These are phyloP conservation scores for Aaosphaeria pasadenensis DNA, from an alignment of 2,329 filamentous ascomycete genomes.

Conservation along the genomic window DNA sequence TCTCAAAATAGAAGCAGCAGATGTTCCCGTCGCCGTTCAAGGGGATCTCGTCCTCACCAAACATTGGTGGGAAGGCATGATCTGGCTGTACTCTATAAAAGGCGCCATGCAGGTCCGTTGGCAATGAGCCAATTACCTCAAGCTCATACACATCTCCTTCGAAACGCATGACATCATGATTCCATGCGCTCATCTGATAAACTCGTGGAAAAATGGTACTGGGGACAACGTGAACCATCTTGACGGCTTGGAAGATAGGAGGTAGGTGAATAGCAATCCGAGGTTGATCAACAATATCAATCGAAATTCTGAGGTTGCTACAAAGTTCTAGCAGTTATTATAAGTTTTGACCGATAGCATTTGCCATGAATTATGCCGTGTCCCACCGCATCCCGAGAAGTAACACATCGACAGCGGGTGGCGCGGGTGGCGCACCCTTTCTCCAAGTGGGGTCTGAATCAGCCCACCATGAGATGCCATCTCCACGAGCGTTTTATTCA, in stretches of 20 bases:
- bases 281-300: too few species aligned
- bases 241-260: neutral
- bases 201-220: neutral
- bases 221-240: neutral
- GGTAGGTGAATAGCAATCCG: too few species aligned
- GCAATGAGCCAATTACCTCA: slow-evolving; percentile 8
- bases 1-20: slow-evolving; percentile 34
- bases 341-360: too few species aligned
- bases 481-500: too few species aligned
- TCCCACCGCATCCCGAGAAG: too few species aligned
- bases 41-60: slow-evolving; percentile 6
- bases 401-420: too few species aligned
- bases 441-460: too few species aligned
- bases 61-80: slow-evolving; percentile 15
- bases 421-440: too few species aligned
- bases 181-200: slow-evolving; percentile 1
- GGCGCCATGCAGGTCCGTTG: slow-evolving; percentile 11
- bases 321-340: too few species aligned
- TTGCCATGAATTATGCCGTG: too few species aligned
- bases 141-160: slow-evolving; percentile 12
- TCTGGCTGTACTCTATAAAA: slow-evolving; percentile 23
- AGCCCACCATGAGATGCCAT: too few species aligned
- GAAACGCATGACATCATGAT: slow-evolving; percentile 3
- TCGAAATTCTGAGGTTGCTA: too few species aligned
- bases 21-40: slow-evolving; percentile 44